A percentile compares a stretch with the other conserved stretches of the same genome.
These are phyloP conservation scores for Penicillium digitatum DNA, from an alignment of 2,329 filamentous ascomycete genomes.

Conservation along the genomic window DNA sequence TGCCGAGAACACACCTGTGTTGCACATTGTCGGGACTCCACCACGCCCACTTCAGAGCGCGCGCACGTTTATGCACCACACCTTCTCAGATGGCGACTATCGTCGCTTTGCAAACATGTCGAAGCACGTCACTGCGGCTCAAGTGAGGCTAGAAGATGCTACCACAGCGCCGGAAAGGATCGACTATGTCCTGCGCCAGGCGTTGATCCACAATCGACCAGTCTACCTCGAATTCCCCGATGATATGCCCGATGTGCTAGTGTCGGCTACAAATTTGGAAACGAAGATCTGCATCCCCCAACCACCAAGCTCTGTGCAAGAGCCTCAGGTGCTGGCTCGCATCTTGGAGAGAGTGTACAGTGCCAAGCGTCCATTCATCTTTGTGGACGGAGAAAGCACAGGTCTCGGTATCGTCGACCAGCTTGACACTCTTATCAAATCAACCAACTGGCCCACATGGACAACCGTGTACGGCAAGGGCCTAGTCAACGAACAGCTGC, in stretches of 20 bases:
- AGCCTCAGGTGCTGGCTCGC: conserved; percentile 24
- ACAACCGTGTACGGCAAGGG: conserved; percentile 50
- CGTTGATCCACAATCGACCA: conserved; percentile 52
- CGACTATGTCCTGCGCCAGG: conserved; percentile 50
- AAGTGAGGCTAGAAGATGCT: conserved; percentile 48
- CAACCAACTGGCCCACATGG: conserved; percentile 48
- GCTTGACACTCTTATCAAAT: conserved; percentile 43
- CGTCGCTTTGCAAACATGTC: conserved; percentile 51
- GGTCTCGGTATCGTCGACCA: conserved; percentile 42
- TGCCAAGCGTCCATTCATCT: conserved; percentile 48
- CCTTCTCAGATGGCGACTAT: conserved; percentile 60
- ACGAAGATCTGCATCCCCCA: conserved; percentile 15
- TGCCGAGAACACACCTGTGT: conserved; percentile 66
- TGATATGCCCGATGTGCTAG: conserved; percentile 46
- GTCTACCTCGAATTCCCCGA: conserved; percentile 55
- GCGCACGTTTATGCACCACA: conserved; percentile 58
- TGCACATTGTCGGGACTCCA: conserved; percentile 58
- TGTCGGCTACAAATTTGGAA: conserved; percentile 22
- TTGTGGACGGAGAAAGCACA: conserved; percentile 52
- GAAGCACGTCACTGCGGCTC: conserved; percentile 49
- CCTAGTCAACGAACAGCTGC: conserved; percentile 47
- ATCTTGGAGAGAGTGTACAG: conserved; percentile 45
- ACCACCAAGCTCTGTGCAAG: conserved; percentile 10
- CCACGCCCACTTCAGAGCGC: conserved; percentile 43
- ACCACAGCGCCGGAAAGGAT: conserved; percentile 49